These are phyloP conservation scores for Falciphora oryzae DNA, from an alignment of 2,329 filamentous ascomycete species.

Conservation along the genomic window DNA sequence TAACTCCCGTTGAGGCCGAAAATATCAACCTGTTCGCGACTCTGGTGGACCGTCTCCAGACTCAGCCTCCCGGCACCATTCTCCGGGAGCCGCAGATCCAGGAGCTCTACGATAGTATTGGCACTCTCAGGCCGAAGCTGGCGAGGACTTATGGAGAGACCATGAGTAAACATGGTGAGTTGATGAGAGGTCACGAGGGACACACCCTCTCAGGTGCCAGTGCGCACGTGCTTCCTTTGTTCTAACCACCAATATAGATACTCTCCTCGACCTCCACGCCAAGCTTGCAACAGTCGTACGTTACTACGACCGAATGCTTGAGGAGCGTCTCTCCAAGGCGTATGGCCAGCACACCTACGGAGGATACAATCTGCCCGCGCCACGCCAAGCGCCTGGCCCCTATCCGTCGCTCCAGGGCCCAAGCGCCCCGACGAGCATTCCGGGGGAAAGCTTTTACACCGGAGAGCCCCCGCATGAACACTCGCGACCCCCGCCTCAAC, in stretches of 20 bases:
- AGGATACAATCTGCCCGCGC: constrained; percentile 53
- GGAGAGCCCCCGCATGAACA: constrained; percentile 50
- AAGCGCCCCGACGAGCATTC: constrained; percentile 29
- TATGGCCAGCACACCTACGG: constrained; percentile 76
- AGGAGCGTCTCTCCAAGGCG: constrained; percentile 87
- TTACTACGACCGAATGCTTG: constrained; percentile 97
- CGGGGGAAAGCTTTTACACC: constrained; percentile 78
- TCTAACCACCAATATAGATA: constrained; percentile 53
- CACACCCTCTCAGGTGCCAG: not conserved
- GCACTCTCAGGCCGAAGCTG: constrained; percentile 85
- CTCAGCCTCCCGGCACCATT: constrained; percentile 92
- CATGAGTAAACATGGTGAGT: constrained; percentile 95
- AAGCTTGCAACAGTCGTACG: constrained; percentile 94
- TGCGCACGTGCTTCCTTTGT: no score
- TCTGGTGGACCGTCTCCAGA: constrained; percentile 87
- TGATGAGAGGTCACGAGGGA: not conserved
- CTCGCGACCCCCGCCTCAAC: constrained; percentile 41
- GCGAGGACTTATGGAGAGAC: constrained; percentile 96
- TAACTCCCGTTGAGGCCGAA: constrained; percentile 89
- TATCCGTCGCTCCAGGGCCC: constrained; percentile 64
- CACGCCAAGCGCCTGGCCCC: constrained; percentile 49
- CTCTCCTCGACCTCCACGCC: constrained; percentile 85
- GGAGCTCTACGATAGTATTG: constrained; percentile 95
- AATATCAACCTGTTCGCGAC: constrained; percentile 97
- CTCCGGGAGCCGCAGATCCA: constrained; percentile 96